These are phyloP conservation scores for Penicillium hordei DNA, from an alignment of 2,329 filamentous ascomycete species.

Conservation along the genomic window DNA sequence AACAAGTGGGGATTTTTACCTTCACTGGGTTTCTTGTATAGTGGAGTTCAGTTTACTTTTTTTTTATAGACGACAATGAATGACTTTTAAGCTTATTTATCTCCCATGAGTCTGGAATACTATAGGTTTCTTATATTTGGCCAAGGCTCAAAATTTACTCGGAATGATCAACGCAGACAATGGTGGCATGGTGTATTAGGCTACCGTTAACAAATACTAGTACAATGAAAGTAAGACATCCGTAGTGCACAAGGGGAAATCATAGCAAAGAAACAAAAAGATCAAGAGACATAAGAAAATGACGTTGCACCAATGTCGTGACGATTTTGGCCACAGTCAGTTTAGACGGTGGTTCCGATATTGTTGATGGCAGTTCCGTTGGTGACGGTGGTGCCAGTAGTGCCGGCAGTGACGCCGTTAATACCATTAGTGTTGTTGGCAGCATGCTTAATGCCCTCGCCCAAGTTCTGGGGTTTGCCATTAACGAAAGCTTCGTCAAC, in stretches of 20 bases:
- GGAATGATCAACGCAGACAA: slow-evolving; percentile 11
- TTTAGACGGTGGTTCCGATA: slow-evolving; percentile 2
- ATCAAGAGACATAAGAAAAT: not conserved
- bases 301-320: slow-evolving; percentile 6
- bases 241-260: slow-evolving; percentile 26
- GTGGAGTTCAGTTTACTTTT: slow-evolving; percentile 15
- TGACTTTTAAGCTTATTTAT: slow-evolving; percentile 14
- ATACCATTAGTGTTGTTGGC: slow-evolving; percentile 9
- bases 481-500: slow-evolving; percentile 35
- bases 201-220: slow-evolving; percentile 22
- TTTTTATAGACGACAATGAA: slow-evolving; percentile 26
- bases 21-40: slow-evolving; percentile 13
- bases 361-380: slow-evolving; percentile 2
- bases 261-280: slow-evolving; percentile 17
- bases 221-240: slow-evolving; percentile 15
- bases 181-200: slow-evolving; percentile 26
- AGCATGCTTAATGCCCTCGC: slow-evolving; percentile 9
- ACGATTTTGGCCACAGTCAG: not conserved
- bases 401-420: slow-evolving; percentile 5
- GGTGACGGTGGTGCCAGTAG: not conserved
- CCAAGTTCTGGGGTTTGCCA: slow-evolving; percentile 15
- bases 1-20: slow-evolving; percentile 1
- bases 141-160: not conserved
- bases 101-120: not conserved
- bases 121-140: not conserved